Evolutionary conservation across 352 stramenopile species (phyloP).

Genomic region (Aphanomyces euteiches): DNA sequence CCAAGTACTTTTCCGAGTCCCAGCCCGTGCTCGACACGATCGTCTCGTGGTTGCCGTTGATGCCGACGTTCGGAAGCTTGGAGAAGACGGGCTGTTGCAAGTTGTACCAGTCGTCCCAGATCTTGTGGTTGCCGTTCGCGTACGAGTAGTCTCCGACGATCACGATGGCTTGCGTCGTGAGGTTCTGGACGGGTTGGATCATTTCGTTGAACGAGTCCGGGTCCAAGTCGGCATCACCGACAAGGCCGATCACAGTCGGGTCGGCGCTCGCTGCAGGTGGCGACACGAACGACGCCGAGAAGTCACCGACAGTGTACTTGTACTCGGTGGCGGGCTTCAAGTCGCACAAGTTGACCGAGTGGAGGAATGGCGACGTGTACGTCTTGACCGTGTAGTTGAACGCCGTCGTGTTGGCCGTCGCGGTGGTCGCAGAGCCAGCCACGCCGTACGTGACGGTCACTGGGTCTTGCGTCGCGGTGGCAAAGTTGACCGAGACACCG

Average conservation of each 20-base stretch:
- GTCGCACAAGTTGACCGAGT: slow-evolving; percentile 48
- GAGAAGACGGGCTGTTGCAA: slow-evolving; percentile 50
- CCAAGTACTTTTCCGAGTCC: slow-evolving; percentile 41
- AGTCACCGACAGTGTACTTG: slow-evolving; percentile 27
- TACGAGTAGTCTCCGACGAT: slow-evolving; percentile 64
- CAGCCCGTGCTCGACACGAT: slow-evolving; percentile 40
- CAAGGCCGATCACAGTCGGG: slow-evolving; percentile 12
- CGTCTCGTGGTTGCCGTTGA: slow-evolving; percentile 71
- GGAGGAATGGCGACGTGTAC: slow-evolving; percentile 49
- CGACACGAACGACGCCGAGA: slow-evolving; percentile 22
- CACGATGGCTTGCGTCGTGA: slow-evolving; percentile 45
- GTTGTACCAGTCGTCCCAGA: slow-evolving; percentile 69
- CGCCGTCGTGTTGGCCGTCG: slow-evolving; percentile 22
- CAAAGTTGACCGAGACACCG: slow-evolving; percentile 46
- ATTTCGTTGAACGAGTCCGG: slow-evolving; percentile 39
- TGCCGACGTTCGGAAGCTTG: slow-evolving; percentile 44
- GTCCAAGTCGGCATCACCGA: slow-evolving; percentile 36
- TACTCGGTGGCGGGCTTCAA: slow-evolving; percentile 43
- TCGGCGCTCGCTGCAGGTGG: background rate
- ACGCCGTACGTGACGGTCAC: slow-evolving; percentile 34
- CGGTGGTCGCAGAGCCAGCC: background rate
- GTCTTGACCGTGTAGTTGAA: slow-evolving; percentile 42
- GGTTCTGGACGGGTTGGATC: slow-evolving; percentile 40
- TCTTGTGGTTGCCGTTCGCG: slow-evolving; percentile 54
- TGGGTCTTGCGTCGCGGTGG: slow-evolving; percentile 26